phyloP scores from a whole-genome alignment of 2,329 filamentous ascomycete genomes.

The Ascochyta fabae region DNA sequence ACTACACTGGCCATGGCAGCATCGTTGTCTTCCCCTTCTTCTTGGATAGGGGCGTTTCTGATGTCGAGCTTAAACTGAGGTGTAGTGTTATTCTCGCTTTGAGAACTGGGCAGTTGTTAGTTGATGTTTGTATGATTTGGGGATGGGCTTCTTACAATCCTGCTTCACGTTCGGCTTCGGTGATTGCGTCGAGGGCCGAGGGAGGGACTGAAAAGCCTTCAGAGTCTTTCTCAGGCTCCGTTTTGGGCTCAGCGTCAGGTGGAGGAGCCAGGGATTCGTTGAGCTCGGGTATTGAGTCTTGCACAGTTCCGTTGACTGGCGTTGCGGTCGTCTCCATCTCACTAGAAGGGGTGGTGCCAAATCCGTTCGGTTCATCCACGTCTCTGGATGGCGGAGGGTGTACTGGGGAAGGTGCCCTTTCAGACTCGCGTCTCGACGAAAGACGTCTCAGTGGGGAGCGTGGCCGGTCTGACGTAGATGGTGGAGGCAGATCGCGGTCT shows the following conservation, averaged over 20 bases:
- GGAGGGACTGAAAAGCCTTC: slow-evolving; percentile 80
- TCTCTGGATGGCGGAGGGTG: slow-evolving; percentile 35
- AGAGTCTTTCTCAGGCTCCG: slow-evolving; percentile 64
- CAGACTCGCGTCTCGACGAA: slow-evolving; percentile 38
- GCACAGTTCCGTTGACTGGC: slow-evolving; percentile 39
- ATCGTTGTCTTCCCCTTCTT: slow-evolving; percentile 76
- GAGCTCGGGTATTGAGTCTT: slow-evolving; percentile 45
- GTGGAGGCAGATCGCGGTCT: slow-evolving; percentile 57
- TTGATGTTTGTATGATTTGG: background rate
- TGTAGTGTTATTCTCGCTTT: slow-evolving; percentile 33
- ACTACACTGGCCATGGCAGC: slow-evolving; percentile 78
- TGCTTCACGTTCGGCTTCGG: slow-evolving; percentile 73
- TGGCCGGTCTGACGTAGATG: slow-evolving; percentile 39
- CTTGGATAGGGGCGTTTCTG: slow-evolving; percentile 75
- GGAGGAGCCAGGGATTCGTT: slow-evolving; percentile 47
- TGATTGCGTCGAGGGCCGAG: slow-evolving; percentile 64
- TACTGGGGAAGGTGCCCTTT: slow-evolving; percentile 44
- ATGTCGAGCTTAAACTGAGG: slow-evolving; percentile 80
- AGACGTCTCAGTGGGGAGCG: slow-evolving; percentile 41
- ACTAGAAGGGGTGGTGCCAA: slow-evolving; percentile 27
- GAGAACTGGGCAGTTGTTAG: slow-evolving; percentile 22
- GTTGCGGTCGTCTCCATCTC: slow-evolving; percentile 26
- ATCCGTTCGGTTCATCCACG: slow-evolving; percentile 43
- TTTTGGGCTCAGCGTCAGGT: slow-evolving; percentile 25
- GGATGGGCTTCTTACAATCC: slow-evolving; percentile 35